These are phyloP conservation scores for Chalara sp. DNA, from an alignment of 2,329 filamentous ascomycete species.

Conservation along the genomic window DNA sequence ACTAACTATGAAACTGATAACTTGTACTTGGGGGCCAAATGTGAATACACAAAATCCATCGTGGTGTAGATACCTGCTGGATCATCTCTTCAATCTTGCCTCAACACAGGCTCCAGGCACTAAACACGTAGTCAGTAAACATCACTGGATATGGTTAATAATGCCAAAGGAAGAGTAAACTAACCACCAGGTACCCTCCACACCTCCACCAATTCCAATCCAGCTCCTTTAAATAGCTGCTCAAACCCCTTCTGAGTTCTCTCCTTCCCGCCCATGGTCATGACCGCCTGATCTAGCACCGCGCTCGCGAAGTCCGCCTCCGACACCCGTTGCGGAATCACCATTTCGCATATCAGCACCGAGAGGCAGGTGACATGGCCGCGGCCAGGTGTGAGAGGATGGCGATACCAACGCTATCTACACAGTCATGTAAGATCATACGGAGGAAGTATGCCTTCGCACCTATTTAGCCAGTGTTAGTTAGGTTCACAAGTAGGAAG, in stretches of 20 bases:
- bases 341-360: conserved; percentile 10
- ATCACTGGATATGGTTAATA: too few relatives aligned
- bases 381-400: conserved; percentile 18
- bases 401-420: conserved; percentile 8
- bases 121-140: too few relatives aligned
- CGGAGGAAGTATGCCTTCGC: conserved; percentile 22
- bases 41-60: too few relatives aligned
- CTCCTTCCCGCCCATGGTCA: conserved; percentile 25
- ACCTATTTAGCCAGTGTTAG: conserved; percentile 1
- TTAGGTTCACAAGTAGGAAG: too few relatives aligned
- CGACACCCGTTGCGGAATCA: conserved; percentile 5
- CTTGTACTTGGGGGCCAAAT: too few relatives aligned
- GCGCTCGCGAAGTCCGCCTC: conserved; percentile 26
- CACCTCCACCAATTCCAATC: conserved; percentile 1
- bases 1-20: too few relatives aligned
- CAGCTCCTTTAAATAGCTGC: not conserved
- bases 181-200: not conserved
- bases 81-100: too few relatives aligned
- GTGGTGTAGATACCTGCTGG: too few relatives aligned
- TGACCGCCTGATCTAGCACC: conserved; percentile 28
- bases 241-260: conserved; percentile 18
- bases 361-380: conserved; percentile 8
- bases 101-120: too few relatives aligned
- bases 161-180: too few relatives aligned
- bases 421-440: conserved; percentile 19